Evolutionary conservation across 2,329 filamentous ascomycete genomes (phyloP), one percentile per base, ranked within the genome.

Genomic region (Paecilomyces formosus): DNA sequence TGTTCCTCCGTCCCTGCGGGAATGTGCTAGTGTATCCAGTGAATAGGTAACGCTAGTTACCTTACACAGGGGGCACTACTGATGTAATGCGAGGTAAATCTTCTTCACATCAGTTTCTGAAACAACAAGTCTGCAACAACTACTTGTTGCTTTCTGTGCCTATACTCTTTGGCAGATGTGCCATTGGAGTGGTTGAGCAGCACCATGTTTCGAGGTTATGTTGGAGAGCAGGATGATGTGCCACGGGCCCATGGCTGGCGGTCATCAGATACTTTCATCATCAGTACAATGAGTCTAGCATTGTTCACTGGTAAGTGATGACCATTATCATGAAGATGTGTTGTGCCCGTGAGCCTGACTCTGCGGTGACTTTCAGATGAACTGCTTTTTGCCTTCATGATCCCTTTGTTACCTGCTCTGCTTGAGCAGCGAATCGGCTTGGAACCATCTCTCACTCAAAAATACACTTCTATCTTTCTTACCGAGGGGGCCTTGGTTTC

Each of bases 321-420:
- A 35, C 9, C 31, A 9, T 35, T 35, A 7, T 9, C 9, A 35
- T 15, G 31, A 7, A 35, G 31, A 35, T 35, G 31, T 35, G 31
- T 35, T 35, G 31, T 35, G 13, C 13, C 9, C 3, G 3, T 9
- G 31, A 9, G 31, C 31, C 31, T 35, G 7, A 35, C 31, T 35
- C 31, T 35, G 31, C 31, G 31, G 31, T 35, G 31, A 35, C 24
- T 35, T 35, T 35, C 13, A 65, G 64, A 65, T 54, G 63, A 65
- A 24, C 50, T 65, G 45, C 58, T 66, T 11, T 66, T 62, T 39
- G 58, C 62, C 3, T 66, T 65, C 55, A 65, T 66, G 59, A 53
- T 65, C 5, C 64, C 64, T 13, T 35, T 66, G 4, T 61, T 66
- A 18, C 64, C 63, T 21, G 45, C 54, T 11, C 61, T 66, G 3